Conservation (phyloP, 2,329 filamentous ascomycete species). For the Allantophomopsis lycopodina region DNA sequence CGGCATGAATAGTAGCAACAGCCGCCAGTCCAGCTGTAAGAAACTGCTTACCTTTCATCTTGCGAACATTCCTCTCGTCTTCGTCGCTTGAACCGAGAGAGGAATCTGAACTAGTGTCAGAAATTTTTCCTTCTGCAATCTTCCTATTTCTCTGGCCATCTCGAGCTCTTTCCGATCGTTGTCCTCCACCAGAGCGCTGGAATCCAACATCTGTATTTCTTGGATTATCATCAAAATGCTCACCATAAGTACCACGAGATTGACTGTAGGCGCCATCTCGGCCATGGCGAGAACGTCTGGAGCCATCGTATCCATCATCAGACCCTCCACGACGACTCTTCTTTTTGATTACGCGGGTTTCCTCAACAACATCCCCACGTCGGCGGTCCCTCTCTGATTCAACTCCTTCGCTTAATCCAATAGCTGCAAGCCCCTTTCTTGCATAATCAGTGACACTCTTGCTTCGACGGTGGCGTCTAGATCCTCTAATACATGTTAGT, state of each 20-base stretch:
- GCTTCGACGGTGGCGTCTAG: constrained; percentile 39
- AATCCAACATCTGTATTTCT: constrained; percentile 5
- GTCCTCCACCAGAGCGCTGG: constrained; percentile 2
- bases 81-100: constrained; percentile 42
- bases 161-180: constrained; percentile 4
- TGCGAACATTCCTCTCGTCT: constrained; percentile 48
- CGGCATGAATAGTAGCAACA: constrained; percentile 56
- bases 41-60: constrained; percentile 52
- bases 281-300: constrained; percentile 6
- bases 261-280: constrained; percentile 1
- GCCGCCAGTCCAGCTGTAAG: constrained; percentile 52
- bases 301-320: constrained; percentile 9
- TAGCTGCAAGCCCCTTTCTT: constrained; percentile 44
- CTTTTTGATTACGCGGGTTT: constrained; percentile 10
- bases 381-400: constrained; percentile 14
- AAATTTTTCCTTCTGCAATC: constrained; percentile 14
- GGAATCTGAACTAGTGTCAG: constrained; percentile 25
- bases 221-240: constrained; percentile 13
- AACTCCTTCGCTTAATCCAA: constrained; percentile 40
- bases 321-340: constrained; percentile 6
- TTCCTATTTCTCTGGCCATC: constrained; percentile 13
- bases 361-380: constrained; percentile 10
- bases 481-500: constrained; percentile 10
- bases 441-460: constrained; percentile 51
- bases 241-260: constrained; percentile 7